Percentiles rank a stretch among this genome's conserved stretches.
Evolutionary conservation across 2,329 filamentous ascomycete species (phyloP).

Genomic region (Ophiostoma perfectum): DNA sequence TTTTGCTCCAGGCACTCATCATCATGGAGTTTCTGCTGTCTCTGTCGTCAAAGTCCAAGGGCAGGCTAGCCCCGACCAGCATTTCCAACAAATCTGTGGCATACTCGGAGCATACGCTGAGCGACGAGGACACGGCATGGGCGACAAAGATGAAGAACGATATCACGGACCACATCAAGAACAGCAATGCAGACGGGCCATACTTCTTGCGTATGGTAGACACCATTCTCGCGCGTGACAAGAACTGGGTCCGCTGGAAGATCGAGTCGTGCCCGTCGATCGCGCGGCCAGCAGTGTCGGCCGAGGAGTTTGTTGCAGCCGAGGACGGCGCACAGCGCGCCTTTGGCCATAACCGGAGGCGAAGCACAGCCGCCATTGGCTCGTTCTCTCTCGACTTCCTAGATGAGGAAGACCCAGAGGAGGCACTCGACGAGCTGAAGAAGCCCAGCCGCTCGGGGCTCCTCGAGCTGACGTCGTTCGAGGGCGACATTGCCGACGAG

Average conservation of each 20-base stretch:
- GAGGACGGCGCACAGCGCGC: conserved; percentile 60
- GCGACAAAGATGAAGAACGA: conserved; percentile 67
- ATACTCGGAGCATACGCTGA: conserved; percentile 68
- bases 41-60: conserved; percentile 73
- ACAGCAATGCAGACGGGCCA: conserved; percentile 69
- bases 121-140: conserved; percentile 87
- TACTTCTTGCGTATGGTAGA: conserved; percentile 97
- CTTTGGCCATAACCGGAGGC: conserved; percentile 61
- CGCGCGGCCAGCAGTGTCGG: conserved; percentile 64
- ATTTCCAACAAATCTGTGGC: conserved; percentile 79
- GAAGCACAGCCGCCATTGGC: conserved; percentile 62
- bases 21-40: conserved; percentile 94
- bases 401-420: conserved; percentile 54
- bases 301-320: conserved; percentile 63
- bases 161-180: conserved; percentile 78
- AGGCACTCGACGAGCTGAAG: conserved; percentile 65
- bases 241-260: conserved; percentile 99
- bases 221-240: conserved; percentile 89
- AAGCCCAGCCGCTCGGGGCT: conserved; percentile 58
- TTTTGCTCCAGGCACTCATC: conserved; percentile 91
- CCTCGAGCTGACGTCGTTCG: conserved; percentile 65
- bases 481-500: conserved; percentile 67
- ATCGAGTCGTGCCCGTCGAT: conserved; percentile 88
- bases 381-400: conserved; percentile 76
- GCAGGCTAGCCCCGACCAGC: conserved; percentile 63